Evolutionary conservation across 2,329 filamentous ascomycete species (phyloP), one percentile per base, ranked within the genome.

Genomic region (Fusarium citri): DNA sequence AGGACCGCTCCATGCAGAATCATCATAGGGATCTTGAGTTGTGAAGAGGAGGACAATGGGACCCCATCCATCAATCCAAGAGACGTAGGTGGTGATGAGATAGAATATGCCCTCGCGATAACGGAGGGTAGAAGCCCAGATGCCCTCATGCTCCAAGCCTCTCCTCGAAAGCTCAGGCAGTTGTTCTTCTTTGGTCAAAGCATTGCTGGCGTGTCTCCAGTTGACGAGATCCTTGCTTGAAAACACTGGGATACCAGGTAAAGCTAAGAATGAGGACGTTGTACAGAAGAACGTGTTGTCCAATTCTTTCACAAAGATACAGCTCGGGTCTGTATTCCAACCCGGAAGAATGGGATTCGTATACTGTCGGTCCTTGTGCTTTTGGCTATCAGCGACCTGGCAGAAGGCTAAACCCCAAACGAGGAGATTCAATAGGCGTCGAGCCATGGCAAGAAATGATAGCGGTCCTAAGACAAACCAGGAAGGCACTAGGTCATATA

Each of bases 171-270:
- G 26, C n/a, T 78, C 77, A 1, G 81, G 81, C 7, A 85, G 77
- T 68, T 84, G 83, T 6, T 75, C 70, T 30, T 81, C 76, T 23
- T 80, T 78, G 51, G 74, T 80, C 62, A 80, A 77, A 14, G 77
- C 81, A 40, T 83, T 80, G 61, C 79, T 78, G 48, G 76, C 71
- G 9, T 82, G 78, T 61, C 81, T 84, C 84, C 84, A 88, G 56
- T 82, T 81, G 18, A 78, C 68, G 16, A 88, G 74, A 72, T 87
- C 84, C 60, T 80, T 82, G 48, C 81, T 85, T 9, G 83, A 83
- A 72, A 86, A 83, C 30, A 87, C 80, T 1, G 85, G 85, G 8
- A 86, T 75, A 3, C 84, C 85, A 0, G 85, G 85, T 66, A 86
- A 86, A 4, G 80, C 77, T 50, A 83, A 81, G 69, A 87, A 87